Conservation (phyloP, 306 rosid genomes). For the Pyrus betulifolia region DNA sequence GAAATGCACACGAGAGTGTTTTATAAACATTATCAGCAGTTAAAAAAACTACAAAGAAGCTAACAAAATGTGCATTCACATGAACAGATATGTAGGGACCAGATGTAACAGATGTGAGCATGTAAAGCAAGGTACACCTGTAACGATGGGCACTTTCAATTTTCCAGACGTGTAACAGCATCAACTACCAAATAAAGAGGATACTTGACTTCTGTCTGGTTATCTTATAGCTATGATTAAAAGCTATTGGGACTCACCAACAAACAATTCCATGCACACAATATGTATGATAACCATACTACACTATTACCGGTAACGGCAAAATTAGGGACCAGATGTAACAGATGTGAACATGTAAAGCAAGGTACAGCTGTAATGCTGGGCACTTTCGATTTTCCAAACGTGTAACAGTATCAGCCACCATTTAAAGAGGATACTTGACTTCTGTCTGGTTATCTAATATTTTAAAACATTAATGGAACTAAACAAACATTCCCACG, state of each 20-base stretch:
- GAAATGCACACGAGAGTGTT: neutral
- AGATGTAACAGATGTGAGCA: conserved; percentile 43
- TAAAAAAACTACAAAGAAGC: neutral
- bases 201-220: conserved; percentile 29
- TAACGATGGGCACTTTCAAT: conserved; percentile 36
- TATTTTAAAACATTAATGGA: too few species aligned
- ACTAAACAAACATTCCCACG: neutral
- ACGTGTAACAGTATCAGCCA: conserved; percentile 32
- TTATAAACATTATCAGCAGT: too few species aligned
- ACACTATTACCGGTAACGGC: neutral
- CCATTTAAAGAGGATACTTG: conserved; percentile 15
- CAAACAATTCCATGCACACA: neutral
- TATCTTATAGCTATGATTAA: neutral
- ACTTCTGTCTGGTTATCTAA: too few species aligned
- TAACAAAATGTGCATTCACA: neutral
- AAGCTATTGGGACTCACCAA: neutral
- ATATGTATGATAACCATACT: neutral
- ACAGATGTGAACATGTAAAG: conserved; percentile 36
- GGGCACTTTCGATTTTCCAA: conserved; percentile 32
- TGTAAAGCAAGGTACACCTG: conserved; percentile 23
- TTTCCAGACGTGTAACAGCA: conserved; percentile 43
- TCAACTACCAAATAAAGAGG: conserved; percentile 14
- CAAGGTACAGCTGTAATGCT: conserved; percentile 33
- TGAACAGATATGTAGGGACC: conserved; percentile 20
- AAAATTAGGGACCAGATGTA: conserved; percentile 28